Evolutionary conservation across 129 eudicot species (phyloP).

Genomic region (Pittosporum tobira): DNA sequence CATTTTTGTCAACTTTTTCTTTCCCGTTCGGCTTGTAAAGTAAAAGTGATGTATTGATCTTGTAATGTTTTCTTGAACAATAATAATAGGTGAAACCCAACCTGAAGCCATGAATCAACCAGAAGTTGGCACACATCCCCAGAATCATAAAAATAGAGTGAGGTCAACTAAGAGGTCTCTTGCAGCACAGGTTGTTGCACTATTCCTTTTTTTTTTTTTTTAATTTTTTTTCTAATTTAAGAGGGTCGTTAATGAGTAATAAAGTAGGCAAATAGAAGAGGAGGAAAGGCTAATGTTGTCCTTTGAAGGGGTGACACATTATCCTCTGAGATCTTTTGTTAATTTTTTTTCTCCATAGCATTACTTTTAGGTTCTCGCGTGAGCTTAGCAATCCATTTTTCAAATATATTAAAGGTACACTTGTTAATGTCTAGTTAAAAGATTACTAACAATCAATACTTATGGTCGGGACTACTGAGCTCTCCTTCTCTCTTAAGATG

Average conservation of each 20-base stretch:
- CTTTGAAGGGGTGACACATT: not conserved
- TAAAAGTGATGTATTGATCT: not conserved
- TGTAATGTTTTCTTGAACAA: not conserved
- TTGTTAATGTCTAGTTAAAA: not conserved
- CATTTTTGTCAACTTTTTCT: not conserved
- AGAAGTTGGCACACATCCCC: not conserved
- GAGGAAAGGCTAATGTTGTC: not conserved
- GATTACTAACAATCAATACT: not conserved
- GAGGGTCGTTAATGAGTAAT: too few species aligned
- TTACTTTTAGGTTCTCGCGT: too few species aligned
- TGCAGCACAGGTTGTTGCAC: conserved; percentile 40
- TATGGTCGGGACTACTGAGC: too few species aligned
- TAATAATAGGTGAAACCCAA: conserved; percentile 6
- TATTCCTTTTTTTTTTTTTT: not conserved
- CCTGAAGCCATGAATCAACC: conserved; percentile 12
- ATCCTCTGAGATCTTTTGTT: not conserved
- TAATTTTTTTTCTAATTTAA: too few species aligned
- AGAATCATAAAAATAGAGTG: conserved; percentile 10
- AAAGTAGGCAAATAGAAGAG: not conserved
- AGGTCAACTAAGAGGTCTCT: conserved; percentile 18
- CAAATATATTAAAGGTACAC: too few species aligned
- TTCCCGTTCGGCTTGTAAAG: not conserved
- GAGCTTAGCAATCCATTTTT: too few species aligned
- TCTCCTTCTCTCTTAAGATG: not conserved
- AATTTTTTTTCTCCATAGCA: too few species aligned